phyloP scores from a whole-genome alignment of 352 stramenopile species.

The Phytopythium montanum region DNA sequence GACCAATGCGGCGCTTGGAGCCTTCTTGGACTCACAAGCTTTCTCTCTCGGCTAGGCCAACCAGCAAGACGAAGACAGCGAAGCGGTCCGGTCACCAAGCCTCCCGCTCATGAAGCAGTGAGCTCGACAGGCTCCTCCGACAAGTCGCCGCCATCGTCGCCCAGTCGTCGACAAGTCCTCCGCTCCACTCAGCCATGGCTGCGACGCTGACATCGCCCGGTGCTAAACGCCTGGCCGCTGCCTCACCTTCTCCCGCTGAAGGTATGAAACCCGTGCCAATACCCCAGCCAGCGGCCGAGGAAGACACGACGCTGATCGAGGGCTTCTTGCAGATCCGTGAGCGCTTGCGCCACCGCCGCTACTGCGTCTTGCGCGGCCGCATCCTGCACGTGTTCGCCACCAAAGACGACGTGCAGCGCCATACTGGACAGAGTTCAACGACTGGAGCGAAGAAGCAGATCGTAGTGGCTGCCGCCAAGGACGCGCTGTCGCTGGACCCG shows the following conservation, averaged over 20 bases:
- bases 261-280: not conserved
- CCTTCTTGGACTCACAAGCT: not conserved
- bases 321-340: slow-evolving; percentile 60
- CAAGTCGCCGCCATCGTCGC: not conserved
- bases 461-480: slow-evolving; percentile 57
- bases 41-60: not conserved
- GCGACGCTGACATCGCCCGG: not conserved
- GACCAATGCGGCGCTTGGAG: not conserved
- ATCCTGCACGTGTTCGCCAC: slow-evolving; percentile 59
- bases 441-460: slow-evolving; percentile 47
- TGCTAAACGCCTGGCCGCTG: not conserved
- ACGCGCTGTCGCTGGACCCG: slow-evolving; percentile 58
- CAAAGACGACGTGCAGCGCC: slow-evolving; percentile 35
- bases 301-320: slow-evolving; percentile 29
- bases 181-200: not conserved
- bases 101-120: not conserved
- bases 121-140: not conserved
- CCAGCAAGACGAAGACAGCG: not conserved
- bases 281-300: not conserved
- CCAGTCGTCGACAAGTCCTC: not conserved
- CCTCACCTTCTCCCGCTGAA: not conserved
- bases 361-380: slow-evolving; percentile 59
- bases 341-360: slow-evolving; percentile 53
- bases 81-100: not conserved
- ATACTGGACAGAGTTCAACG: not conserved